These are phyloP conservation scores for Fusarium solani-melongenae DNA, from an alignment of 2,329 filamentous ascomycete species.

Conservation along the genomic window DNA sequence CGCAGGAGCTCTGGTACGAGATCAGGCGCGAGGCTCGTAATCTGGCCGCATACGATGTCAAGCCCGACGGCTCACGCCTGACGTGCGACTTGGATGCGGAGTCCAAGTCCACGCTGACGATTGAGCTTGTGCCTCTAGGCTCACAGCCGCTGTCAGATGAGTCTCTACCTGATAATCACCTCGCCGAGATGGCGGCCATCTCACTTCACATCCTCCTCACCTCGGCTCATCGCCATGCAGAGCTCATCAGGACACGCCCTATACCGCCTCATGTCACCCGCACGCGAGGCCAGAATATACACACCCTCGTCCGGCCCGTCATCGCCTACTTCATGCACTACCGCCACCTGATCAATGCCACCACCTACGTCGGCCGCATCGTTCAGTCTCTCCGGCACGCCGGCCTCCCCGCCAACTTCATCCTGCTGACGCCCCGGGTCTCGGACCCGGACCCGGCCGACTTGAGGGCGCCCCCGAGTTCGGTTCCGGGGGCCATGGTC, in stretches of 20 bases:
- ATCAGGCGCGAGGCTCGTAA: conserved; percentile 83
- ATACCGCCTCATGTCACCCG: conserved; percentile 53
- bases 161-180: conserved; percentile 54
- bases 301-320: conserved; percentile 63
- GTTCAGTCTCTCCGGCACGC: conserved; percentile 57
- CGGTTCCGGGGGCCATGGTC: conserved; percentile 58
- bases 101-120: conserved; percentile 63
- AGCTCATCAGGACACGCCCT: conserved; percentile 73
- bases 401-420: conserved; percentile 58
- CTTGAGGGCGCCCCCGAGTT: no score
- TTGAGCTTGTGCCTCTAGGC: conserved; percentile 76
- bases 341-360: conserved; percentile 52
- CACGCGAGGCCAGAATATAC: conserved; percentile 54
- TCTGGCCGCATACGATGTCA: conserved; percentile 77
- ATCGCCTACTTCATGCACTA: conserved; percentile 61
- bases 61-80: conserved; percentile 68
- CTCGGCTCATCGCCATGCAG: conserved; percentile 81
- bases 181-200: conserved; percentile 75
- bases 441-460: conserved; percentile 41
- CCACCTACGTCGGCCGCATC: conserved; percentile 57
- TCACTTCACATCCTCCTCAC: conserved; percentile 80
- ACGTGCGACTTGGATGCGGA: conserved; percentile 64
- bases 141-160: conserved; percentile 46
- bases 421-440: conserved; percentile 52
- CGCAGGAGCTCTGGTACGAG: conserved; percentile 92